Evolutionary conservation across 768 basidiomycete genomes (phyloP), one percentile per base, ranked within the genome.

Genomic region (Ramaria rubella): DNA sequence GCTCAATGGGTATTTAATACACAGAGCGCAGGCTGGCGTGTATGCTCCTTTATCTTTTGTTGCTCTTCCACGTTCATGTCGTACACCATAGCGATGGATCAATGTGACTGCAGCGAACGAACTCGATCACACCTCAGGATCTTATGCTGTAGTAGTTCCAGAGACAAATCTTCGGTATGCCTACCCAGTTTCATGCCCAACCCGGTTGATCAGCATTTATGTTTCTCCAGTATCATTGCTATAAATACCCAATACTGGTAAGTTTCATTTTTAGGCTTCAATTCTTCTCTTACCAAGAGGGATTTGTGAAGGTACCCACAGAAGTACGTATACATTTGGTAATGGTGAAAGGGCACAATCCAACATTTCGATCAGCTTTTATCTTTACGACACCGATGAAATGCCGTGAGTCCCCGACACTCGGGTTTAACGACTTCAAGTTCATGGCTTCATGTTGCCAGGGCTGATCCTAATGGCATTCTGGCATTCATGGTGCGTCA

Each of bases 201-300:
- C 4, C 8, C 15, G n/a, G 12, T 33, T n/a, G 2, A 5, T 9
- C 14, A 27, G 5, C 49, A 3, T 23, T 44, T 42, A 4, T 34
- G 38, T 30, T 40, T 44, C 62, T 29, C 23, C 12, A 81, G 78
- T 19, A 78, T 85, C 36, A 77, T 85, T 33, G 82, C 82, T 0
- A 59, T 85, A 57, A 85, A 83, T 59, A 79, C 79, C 7, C 74
- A 78, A 6, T 84, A 80, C 59, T 82, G 81, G 81, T 83, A 83
- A 63, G 21, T 45, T 19, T 27, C 11, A 38, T 21, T 27, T 12
- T 12, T 5, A 12, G 26, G 23, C 21, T 45, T 45, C 44, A 12
- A 3, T 11, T 5, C 23, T 12, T 2, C 44, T 45, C 23, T 50
- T 7, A 46, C 19, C 21, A 29, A 50, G 14, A 33, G 11, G 4